phyloP scores from a whole-genome alignment of 441 rosid species.

The Pelargonium australe region DNA sequence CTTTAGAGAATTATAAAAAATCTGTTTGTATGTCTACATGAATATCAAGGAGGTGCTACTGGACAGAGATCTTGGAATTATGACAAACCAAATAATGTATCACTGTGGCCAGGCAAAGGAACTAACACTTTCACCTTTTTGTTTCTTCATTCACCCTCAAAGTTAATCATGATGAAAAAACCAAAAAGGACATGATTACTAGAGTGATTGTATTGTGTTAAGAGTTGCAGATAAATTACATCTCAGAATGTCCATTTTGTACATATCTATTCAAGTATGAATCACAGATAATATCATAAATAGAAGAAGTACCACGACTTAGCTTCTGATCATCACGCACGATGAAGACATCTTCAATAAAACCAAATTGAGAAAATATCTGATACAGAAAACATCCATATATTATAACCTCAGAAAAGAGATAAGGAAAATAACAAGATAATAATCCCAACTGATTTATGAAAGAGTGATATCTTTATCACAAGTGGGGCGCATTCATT shows the following conservation, averaged over 20 bases:
- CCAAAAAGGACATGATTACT: not conserved
- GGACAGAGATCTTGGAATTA: slow-evolving; percentile 7
- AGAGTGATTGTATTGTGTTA: not conserved
- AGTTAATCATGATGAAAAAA: not conserved
- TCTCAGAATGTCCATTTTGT: slow-evolving; percentile 9
- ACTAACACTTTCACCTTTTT: slow-evolving; percentile 1
- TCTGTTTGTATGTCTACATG: not conserved
- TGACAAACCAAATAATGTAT: not conserved
- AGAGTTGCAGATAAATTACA: not conserved
- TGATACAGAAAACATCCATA: slow-evolving; percentile 28
- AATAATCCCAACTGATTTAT: slow-evolving; percentile 5
- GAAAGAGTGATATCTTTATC: slow-evolving; percentile 4
- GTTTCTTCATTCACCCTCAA: slow-evolving; percentile 1
- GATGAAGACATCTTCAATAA: slow-evolving; percentile 64
- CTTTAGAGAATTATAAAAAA: not conserved
- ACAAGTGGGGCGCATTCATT: not conserved
- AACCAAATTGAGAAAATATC: slow-evolving; percentile 72
- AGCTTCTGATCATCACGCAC: slow-evolving; percentile 59
- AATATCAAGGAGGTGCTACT: not conserved
- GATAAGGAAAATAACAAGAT: slow-evolving; percentile 1
- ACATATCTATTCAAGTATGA: slow-evolving; percentile 12
- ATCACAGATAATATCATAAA: slow-evolving; percentile 15
- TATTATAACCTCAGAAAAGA: slow-evolving; percentile 17
- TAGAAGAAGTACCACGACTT: slow-evolving; percentile 56
- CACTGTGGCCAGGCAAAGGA: not conserved